These are phyloP conservation scores for Schrenkiella parvula DNA, from an alignment of 345 rosid species.

Conservation along the genomic window DNA sequence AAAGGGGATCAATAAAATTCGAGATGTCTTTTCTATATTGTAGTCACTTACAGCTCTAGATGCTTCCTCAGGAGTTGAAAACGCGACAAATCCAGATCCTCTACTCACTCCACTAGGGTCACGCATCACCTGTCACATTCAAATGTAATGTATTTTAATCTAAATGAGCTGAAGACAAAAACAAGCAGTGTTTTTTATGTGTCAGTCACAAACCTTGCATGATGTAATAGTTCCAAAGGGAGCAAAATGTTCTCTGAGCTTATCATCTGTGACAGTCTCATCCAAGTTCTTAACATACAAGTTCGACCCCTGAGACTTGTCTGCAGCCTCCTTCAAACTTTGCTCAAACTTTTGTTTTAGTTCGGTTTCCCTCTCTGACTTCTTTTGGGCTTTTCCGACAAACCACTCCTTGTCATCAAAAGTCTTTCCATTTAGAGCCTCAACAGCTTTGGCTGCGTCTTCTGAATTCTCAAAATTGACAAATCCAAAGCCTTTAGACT, in stretches of 20 bases:
- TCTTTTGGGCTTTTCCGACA: slow-evolving; percentile 93
- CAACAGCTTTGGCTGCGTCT: slow-evolving; percentile 81
- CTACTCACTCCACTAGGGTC: slow-evolving; percentile 80
- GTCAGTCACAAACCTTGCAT: slow-evolving; percentile 61
- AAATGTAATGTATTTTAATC: slow-evolving; percentile 6
- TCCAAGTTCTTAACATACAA: slow-evolving; percentile 84
- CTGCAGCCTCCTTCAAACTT: slow-evolving; percentile 71
- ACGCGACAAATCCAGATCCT: slow-evolving; percentile 97
- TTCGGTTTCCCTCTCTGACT: slow-evolving; percentile 77
- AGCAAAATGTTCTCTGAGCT: slow-evolving; percentile 68
- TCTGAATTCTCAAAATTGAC: slow-evolving; percentile 77
- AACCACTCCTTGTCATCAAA: slow-evolving; percentile 89
- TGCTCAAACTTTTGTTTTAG: slow-evolving; percentile 71
- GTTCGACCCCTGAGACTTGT: slow-evolving; percentile 81
- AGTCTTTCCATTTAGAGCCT: slow-evolving; percentile 74
- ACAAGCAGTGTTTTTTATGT: not conserved
- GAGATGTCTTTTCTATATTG: not conserved
- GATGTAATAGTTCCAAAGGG: slow-evolving; percentile 80
- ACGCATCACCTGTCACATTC: slow-evolving; percentile 68
- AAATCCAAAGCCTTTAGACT: slow-evolving; percentile 92
- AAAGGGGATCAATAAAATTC: not conserved
- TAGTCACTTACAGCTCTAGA: slow-evolving; percentile 70
- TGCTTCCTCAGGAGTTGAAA: slow-evolving; percentile 87
- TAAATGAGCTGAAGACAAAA: not conserved
- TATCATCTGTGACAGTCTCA: slow-evolving; percentile 82